These are phyloP conservation scores for Picea sitchensis DNA, from an alignment of 75 land plant genomes.

Conservation along the genomic window DNA sequence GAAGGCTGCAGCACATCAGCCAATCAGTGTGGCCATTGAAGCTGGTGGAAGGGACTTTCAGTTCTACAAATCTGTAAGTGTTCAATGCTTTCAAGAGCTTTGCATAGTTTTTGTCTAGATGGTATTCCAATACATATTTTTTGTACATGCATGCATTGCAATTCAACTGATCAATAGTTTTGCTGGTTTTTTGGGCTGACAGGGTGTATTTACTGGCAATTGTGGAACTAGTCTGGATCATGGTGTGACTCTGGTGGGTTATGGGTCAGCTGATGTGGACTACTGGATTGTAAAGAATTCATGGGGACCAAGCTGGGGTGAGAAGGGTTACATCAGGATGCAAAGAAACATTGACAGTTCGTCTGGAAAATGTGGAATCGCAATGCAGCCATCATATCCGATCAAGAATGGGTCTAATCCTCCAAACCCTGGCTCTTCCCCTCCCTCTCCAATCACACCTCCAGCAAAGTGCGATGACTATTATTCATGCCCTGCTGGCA, in stretches of 20 bases:
- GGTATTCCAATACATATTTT: neutral
- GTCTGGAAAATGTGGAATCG: constrained; percentile 46
- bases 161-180: neutral
- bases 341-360: constrained; percentile 47
- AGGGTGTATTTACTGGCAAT: constrained; percentile 71
- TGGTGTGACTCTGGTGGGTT: constrained; percentile 80
- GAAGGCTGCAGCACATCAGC: constrained; percentile 63
- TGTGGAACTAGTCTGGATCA: constrained; percentile 75
- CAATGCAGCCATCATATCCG: constrained; percentile 57
- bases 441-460: constrained; percentile 10
- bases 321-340: constrained; percentile 78
- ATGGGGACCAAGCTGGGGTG: constrained; percentile 91
- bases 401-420: constrained; percentile 55
- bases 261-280: constrained; percentile 52
- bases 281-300: constrained; percentile 92
- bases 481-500: constrained; percentile 7
- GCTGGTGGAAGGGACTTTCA: constrained; percentile 62
- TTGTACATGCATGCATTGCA: neutral
- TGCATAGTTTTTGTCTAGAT: neutral
- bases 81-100: neutral
- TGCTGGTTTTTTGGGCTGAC: neutral
- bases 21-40: constrained; percentile 75
- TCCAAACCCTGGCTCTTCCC: constrained; percentile 34
- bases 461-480: neutral
- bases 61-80: constrained; percentile 42